Percentiles rank a stretch among this genome's conserved stretches.
Evolutionary conservation across 2,329 filamentous ascomycete species (phyloP).

Genomic region (Phialophora chinensis): DNA sequence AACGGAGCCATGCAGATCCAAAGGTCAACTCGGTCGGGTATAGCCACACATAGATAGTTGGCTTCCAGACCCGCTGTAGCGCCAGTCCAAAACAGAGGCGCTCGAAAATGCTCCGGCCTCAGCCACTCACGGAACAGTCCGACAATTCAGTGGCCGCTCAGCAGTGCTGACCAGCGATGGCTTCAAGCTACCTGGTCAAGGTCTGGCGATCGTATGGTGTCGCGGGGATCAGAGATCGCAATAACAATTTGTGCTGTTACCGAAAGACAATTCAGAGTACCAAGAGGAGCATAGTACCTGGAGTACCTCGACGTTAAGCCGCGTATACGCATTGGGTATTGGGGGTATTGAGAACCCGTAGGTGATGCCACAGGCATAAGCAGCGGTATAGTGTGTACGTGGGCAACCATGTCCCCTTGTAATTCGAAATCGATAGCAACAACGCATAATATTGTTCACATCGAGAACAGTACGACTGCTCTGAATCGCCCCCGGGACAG

Average conservation of each 20-base stretch:
- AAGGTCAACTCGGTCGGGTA: slow-evolving; percentile 1
- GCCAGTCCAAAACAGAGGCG: neutral
- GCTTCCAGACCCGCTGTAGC: slow-evolving; percentile 1
- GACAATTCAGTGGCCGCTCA: neutral
- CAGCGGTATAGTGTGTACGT: neutral
- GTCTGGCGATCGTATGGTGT: neutral
- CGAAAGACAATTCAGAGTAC: neutral
- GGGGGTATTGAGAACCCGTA: neutral
- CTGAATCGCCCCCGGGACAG: neutral
- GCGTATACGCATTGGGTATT: neutral
- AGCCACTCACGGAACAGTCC: neutral
- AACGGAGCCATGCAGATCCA: neutral
- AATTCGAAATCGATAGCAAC: neutral
- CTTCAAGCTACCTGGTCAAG: neutral
- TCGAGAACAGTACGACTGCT: neutral
- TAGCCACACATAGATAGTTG: neutral
- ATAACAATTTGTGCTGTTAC: neutral
- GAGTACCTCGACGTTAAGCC: neutral
- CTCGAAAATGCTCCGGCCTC: neutral
- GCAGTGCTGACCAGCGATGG: too few species aligned
- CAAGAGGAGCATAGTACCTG: neutral
- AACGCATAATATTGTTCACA: neutral
- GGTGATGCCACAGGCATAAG: neutral
- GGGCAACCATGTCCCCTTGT: neutral
- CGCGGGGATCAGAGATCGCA: neutral